A percentile compares a stretch with the other conserved stretches of the same genome.
phyloP scores from a whole-genome alignment of 108 stramenopile species.

The Pseudonitzschia multistriata region DNA sequence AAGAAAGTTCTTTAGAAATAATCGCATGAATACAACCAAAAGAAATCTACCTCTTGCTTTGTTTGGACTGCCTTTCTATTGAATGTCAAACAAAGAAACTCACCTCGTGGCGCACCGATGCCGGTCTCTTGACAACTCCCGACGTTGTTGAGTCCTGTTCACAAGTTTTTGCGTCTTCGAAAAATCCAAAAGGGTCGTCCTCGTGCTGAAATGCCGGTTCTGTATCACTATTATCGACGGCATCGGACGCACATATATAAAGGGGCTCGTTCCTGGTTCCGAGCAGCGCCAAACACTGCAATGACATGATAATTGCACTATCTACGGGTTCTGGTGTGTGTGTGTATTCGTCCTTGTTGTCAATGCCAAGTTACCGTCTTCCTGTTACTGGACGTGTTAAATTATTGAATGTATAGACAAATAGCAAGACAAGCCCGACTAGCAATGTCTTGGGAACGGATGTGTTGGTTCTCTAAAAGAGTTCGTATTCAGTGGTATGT shows the following conservation, averaged over 20 bases:
- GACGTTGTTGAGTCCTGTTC: background rate
- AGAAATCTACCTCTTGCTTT: too few relatives aligned
- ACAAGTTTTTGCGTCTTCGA: background rate
- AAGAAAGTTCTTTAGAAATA: background rate
- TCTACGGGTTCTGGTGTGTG: too few relatives aligned
- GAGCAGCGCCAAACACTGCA: conserved; percentile 42
- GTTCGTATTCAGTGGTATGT: too few relatives aligned
- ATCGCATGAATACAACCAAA: background rate
- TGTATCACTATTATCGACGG: background rate
- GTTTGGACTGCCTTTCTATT: background rate
- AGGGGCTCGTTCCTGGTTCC: conserved; percentile 51
- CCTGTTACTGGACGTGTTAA: too few relatives aligned
- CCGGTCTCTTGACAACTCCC: background rate
- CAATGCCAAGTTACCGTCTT: too few relatives aligned
- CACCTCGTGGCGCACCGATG: conserved; percentile 36
- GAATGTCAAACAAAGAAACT: background rate
- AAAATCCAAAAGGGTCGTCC: conserved; percentile 40
- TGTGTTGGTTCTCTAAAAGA: too few relatives aligned
- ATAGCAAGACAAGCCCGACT: too few relatives aligned
- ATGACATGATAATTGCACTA: conserved; percentile 48
- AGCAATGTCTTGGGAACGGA: too few relatives aligned
- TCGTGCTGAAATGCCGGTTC: background rate
- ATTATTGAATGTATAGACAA: too few relatives aligned
- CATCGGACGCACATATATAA: conserved; percentile 21
- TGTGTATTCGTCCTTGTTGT: too few relatives aligned